phyloP scores from a whole-genome alignment of 768 basidiomycete genomes.

The Lactifluus subvellereus region DNA sequence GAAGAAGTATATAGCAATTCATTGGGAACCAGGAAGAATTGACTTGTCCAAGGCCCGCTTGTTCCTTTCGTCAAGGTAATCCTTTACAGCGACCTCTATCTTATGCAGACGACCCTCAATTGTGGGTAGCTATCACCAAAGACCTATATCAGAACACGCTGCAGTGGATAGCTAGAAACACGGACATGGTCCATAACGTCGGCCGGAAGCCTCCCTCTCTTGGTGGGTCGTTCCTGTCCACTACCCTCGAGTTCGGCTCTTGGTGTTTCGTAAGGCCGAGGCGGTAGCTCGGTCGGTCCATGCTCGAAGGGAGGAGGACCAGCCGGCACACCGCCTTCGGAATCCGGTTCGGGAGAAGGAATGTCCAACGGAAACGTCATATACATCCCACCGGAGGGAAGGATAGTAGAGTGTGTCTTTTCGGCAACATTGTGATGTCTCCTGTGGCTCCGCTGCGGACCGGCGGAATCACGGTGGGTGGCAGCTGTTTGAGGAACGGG shows the following conservation, averaged over 20 bases:
- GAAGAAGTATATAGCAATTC: neutral
- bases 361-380: constrained; percentile 23
- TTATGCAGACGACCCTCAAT: constrained; percentile 20
- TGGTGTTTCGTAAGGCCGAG: constrained; percentile 14
- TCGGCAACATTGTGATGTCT: constrained; percentile 22
- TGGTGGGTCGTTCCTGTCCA: constrained; percentile 12
- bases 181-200: constrained; percentile 22
- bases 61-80: constrained; percentile 20
- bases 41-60: constrained; percentile 22
- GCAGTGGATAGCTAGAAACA: neutral
- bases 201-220: constrained; percentile 14
- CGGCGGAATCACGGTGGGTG: constrained; percentile 12
- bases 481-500: constrained; percentile 1
- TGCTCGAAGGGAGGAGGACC: constrained; percentile 22
- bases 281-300: constrained; percentile 20
- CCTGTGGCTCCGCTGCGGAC: constrained; percentile 16
- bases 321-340: neutral
- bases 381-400: constrained; percentile 24
- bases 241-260: neutral
- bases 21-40: constrained; percentile 7
- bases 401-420: constrained; percentile 23
- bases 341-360: constrained; percentile 20
- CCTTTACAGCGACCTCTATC: constrained; percentile 19
- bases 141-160: neutral
- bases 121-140: constrained; percentile 13